Conservation (phyloP, 1,139 yeast species). For the Pichia sorboxylosa region DNA sequence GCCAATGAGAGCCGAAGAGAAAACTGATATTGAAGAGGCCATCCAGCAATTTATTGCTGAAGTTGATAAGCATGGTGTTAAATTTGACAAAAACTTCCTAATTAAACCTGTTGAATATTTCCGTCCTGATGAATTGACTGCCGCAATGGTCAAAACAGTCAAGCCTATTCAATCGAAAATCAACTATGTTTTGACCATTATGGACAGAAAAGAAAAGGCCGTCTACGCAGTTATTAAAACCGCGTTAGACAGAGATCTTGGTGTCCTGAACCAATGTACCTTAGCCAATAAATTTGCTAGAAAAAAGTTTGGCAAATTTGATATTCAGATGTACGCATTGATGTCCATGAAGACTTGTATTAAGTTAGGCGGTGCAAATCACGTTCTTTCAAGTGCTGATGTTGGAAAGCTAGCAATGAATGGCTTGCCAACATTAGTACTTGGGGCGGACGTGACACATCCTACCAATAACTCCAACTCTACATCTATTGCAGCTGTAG, state of each 20-base stretch:
- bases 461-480: conserved; percentile 19
- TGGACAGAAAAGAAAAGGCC: conserved; percentile 14
- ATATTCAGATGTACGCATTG: conserved; percentile 17
- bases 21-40: conserved; percentile 12
- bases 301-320: conserved; percentile 14
- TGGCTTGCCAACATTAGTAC: conserved; percentile 16
- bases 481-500: conserved; percentile 22
- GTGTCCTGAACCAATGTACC: conserved; percentile 18
- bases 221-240: conserved; percentile 16
- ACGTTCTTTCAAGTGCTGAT: conserved; percentile 12
- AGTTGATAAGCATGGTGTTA: conserved; percentile 13
- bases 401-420: conserved; percentile 11
- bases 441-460: conserved; percentile 26
- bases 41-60: conserved; percentile 11
- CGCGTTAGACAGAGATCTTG: conserved; percentile 15
- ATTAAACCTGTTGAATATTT: conserved; percentile 10
- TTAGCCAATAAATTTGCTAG: conserved; percentile 17
- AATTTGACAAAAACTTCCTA: conserved; percentile 6
- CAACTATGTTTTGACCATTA: conserved; percentile 14
- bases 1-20: conserved; percentile 12
- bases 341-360: conserved; percentile 19
- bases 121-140: conserved; percentile 9
- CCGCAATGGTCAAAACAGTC: conserved; percentile 8
- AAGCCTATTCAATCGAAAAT: conserved; percentile 10
- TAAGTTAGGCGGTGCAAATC: conserved; percentile 18